Evolutionary conservation across 2,329 filamentous ascomycete species (phyloP).

Genomic region (Monilinia aucupariae): DNA sequence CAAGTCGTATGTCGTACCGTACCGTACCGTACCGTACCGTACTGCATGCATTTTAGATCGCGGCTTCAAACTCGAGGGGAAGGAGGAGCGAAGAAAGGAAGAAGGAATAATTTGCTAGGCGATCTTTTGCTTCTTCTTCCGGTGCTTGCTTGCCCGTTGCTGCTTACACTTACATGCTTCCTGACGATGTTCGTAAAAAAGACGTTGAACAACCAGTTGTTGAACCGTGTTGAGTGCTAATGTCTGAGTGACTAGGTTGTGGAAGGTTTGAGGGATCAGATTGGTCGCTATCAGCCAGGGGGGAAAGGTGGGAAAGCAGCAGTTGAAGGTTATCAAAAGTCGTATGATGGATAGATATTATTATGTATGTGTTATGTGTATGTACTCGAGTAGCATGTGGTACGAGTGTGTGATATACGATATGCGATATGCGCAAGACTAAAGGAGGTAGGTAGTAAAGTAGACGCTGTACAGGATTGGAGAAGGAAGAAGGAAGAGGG

Average conservation of each 20-base stretch:
- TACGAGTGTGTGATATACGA: not conserved
- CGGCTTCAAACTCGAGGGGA: not conserved
- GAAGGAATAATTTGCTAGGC: too few relatives aligned
- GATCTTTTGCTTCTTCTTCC: not conserved
- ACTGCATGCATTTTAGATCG: not conserved
- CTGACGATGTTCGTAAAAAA: slow-evolving; percentile 1
- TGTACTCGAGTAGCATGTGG: too few relatives aligned
- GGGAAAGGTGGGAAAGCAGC: not conserved
- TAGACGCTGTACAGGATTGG: slow-evolving; percentile 1
- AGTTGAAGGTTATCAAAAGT: slow-evolving; percentile 3
- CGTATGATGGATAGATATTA: not conserved
- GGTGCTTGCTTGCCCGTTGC: not conserved
- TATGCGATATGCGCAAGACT: slow-evolving; percentile 4
- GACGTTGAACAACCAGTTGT: not conserved
- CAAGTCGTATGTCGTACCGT: too few relatives aligned
- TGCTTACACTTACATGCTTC: not conserved
- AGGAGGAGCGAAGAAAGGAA: too few relatives aligned
- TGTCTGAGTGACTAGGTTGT: not conserved
- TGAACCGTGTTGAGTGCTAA: not conserved
- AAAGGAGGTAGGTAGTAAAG: slow-evolving; percentile 7
- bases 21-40: too few relatives aligned
- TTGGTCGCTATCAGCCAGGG: slow-evolving; percentile 5
- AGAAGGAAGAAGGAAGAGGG: too few relatives aligned
- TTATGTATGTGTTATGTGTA: too few relatives aligned
- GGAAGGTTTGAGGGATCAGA: slow-evolving; percentile 3